Evolutionary conservation across 352 stramenopile species (phyloP).

Genomic region (Phytophthora gonapodyides): DNA sequence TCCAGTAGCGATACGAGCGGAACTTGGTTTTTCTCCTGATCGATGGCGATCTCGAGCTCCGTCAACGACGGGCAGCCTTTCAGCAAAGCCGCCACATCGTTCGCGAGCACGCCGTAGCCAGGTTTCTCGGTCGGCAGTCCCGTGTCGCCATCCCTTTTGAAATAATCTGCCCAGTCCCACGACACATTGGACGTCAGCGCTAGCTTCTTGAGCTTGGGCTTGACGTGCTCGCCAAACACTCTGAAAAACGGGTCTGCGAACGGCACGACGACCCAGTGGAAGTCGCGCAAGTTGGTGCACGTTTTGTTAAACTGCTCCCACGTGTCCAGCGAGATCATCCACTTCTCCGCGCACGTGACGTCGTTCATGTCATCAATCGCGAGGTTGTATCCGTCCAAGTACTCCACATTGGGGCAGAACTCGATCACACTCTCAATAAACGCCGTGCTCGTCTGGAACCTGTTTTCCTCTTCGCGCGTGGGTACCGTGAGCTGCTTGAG

Average conservation of each 20-base stretch:
- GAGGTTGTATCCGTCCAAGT: slow-evolving; percentile 39
- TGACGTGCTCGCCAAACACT: slow-evolving; percentile 43
- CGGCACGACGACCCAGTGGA: slow-evolving; percentile 44
- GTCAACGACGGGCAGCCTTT: slow-evolving; percentile 43
- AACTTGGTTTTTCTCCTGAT: slow-evolving; percentile 40
- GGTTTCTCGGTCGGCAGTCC: slow-evolving; percentile 8
- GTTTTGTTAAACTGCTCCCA: slow-evolving; percentile 45
- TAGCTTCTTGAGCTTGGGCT: slow-evolving; percentile 41
- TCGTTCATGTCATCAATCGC: slow-evolving; percentile 40
- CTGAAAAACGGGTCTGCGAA: slow-evolving; percentile 52
- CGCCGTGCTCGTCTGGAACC: slow-evolving; percentile 21
- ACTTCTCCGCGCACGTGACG: slow-evolving; percentile 37
- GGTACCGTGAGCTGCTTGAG: slow-evolving; percentile 44
- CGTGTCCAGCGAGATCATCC: slow-evolving; percentile 37
- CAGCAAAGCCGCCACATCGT: slow-evolving; percentile 31
- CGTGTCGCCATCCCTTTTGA: slow-evolving; percentile 9
- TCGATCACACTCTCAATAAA: slow-evolving; percentile 44
- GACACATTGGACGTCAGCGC: slow-evolving; percentile 44
- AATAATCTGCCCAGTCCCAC: slow-evolving; percentile 47
- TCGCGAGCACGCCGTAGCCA: slow-evolving; percentile 34
- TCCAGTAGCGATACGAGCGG: slow-evolving; percentile 21
- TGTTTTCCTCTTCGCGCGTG: slow-evolving; percentile 29
- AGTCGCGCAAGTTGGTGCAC: slow-evolving; percentile 43
- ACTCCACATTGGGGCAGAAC: slow-evolving; percentile 41
- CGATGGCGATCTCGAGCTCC: slow-evolving; percentile 42